Evolutionary conservation across 139 green algal species (phyloP).

Genomic region (Deuterostichococcus epilithicus): DNA sequence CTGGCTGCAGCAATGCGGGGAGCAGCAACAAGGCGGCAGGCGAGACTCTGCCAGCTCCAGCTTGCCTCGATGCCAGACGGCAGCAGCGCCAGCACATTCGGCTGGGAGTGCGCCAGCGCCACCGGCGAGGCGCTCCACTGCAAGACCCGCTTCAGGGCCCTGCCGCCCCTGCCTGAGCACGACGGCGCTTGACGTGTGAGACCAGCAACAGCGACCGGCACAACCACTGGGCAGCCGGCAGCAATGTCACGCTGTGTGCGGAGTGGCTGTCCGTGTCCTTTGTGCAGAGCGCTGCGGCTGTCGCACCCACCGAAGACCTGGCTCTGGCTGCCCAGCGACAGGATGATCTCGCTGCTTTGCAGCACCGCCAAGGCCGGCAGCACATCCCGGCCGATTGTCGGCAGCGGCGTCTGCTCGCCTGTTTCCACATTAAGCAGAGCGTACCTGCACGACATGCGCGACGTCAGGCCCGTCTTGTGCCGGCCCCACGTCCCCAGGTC

Average conservation of each 20-base stretch:
- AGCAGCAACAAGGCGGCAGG: neutral
- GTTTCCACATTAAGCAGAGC: constrained; percentile 30
- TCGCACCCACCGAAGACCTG: constrained; percentile 39
- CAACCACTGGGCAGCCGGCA: too few relatives aligned
- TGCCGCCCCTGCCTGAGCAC: constrained; percentile 17
- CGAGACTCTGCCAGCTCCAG: neutral
- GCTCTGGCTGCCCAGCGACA: constrained; percentile 37
- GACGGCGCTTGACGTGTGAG: too few relatives aligned
- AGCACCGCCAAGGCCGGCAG: neutral
- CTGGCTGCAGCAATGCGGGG: too few relatives aligned
- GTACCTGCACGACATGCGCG: constrained; percentile 21
- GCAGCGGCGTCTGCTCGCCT: constrained; percentile 26
- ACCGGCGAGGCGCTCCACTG: constrained; percentile 44
- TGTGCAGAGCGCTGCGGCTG: too few relatives aligned
- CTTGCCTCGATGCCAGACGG: constrained; percentile 39
- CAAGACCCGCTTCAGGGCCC: constrained; percentile 18
- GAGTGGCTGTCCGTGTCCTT: too few relatives aligned
- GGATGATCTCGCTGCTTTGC: constrained; percentile 26
- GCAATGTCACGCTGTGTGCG: too few relatives aligned
- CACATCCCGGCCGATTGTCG: neutral
- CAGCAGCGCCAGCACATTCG: constrained; percentile 55
- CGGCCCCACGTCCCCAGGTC: too few relatives aligned
- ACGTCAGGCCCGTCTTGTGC: too few relatives aligned
- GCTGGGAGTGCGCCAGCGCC: constrained; percentile 31
- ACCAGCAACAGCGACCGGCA: too few relatives aligned